These are phyloP conservation scores for Talaromyces verruculosus DNA, from an alignment of 2,329 filamentous ascomycete genomes.

Conservation along the genomic window DNA sequence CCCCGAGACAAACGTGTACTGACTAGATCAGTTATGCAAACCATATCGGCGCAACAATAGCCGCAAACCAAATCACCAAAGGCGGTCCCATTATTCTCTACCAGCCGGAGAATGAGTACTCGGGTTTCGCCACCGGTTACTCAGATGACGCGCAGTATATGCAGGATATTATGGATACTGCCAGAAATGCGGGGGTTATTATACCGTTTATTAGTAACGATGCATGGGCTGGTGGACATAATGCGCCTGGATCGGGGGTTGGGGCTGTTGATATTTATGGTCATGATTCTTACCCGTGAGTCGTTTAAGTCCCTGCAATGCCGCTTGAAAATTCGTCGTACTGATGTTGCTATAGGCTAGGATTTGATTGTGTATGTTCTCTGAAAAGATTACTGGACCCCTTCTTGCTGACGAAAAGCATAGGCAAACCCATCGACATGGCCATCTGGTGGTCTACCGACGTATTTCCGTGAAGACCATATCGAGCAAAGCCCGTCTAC, in stretches of 20 bases:
- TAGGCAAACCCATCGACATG: slow-evolving; percentile 59
- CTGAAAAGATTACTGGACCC: not conserved
- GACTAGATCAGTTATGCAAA: slow-evolving; percentile 54
- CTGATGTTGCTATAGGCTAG: slow-evolving; percentile 30
- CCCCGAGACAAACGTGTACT: too few species aligned
- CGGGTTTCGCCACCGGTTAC: slow-evolving; percentile 49
- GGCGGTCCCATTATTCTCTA: slow-evolving; percentile 76
- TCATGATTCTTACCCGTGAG: slow-evolving; percentile 62
- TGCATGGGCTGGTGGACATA: slow-evolving; percentile 59
- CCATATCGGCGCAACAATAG: slow-evolving; percentile 65
- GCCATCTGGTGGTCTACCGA: slow-evolving; percentile 59
- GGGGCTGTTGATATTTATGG: slow-evolving; percentile 65
- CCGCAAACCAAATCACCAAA: slow-evolving; percentile 76
- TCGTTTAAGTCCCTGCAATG: slow-evolving; percentile 7
- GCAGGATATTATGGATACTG: slow-evolving; percentile 68
- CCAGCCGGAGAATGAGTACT: slow-evolving; percentile 83
- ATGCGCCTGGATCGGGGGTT: slow-evolving; percentile 61
- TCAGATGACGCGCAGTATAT: slow-evolving; percentile 68
- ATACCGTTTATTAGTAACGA: slow-evolving; percentile 78
- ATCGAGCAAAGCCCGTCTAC: slow-evolving; percentile 63
- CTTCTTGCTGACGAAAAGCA: slow-evolving; percentile 14
- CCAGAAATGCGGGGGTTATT: slow-evolving; percentile 65
- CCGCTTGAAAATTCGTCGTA: not conserved
- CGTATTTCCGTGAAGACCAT: slow-evolving; percentile 56
- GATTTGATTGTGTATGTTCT: slow-evolving; percentile 42